These are phyloP conservation scores for Phytophthora ohioensis DNA, from an alignment of 352 stramenopile species.

Conservation along the genomic window DNA sequence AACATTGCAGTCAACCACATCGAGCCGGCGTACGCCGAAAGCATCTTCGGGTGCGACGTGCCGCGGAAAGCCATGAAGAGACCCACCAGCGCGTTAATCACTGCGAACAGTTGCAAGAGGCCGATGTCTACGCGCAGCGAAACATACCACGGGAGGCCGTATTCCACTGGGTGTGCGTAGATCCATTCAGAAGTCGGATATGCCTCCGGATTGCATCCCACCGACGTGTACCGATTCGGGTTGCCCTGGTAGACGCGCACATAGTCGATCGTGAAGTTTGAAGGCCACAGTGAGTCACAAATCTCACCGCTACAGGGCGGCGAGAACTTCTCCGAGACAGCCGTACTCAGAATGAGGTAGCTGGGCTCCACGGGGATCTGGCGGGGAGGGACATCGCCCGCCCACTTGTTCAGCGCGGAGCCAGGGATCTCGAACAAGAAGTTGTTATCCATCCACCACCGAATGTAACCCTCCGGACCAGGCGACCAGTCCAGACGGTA, in stretches of 20 bases:
- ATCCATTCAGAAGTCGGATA: slow-evolving; percentile 95
- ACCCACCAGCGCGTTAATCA: slow-evolving; percentile 64
- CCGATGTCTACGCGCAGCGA: slow-evolving; percentile 61
- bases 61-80: slow-evolving; percentile 71
- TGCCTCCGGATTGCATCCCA: slow-evolving; percentile 92
- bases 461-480: slow-evolving; percentile 91
- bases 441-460: slow-evolving; percentile 94
- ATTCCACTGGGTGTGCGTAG: slow-evolving; percentile 86
- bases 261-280: slow-evolving; percentile 96
- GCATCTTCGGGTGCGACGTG: slow-evolving; percentile 57
- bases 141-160: slow-evolving; percentile 86
- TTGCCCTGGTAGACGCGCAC: slow-evolving; percentile 95
- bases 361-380: slow-evolving; percentile 96
- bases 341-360: slow-evolving; percentile 98
- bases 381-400: slow-evolving; percentile 67
- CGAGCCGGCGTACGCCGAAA: slow-evolving; percentile 62
- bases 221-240: slow-evolving; percentile 90
- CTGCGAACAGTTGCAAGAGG: slow-evolving; percentile 60
- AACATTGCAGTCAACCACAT: slow-evolving; percentile 72
- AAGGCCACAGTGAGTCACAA: slow-evolving; percentile 93
- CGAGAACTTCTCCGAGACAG: slow-evolving; percentile 96
- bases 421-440: slow-evolving; percentile 95
- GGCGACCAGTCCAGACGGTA: slow-evolving; percentile 97
- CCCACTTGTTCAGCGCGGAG: slow-evolving; percentile 85
- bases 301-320: slow-evolving; percentile 92